Evolutionary conservation across 169 alveolate species (phyloP).

Genomic region (Eimeria falciformis): DNA sequence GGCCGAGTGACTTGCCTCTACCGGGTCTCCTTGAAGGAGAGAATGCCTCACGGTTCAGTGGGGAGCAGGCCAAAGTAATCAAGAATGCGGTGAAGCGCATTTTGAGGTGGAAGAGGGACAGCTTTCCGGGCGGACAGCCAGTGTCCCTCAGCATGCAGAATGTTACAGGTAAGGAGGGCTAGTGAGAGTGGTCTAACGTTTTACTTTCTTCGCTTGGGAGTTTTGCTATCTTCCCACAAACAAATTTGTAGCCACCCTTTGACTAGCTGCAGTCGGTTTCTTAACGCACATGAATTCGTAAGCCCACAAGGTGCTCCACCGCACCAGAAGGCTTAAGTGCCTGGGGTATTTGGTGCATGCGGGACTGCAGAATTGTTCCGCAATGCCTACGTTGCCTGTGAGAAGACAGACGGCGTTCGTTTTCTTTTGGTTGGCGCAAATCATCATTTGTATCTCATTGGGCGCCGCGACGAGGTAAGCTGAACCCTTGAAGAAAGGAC

Average conservation of each 20-base stretch:
- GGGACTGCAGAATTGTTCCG: conserved; percentile 76
- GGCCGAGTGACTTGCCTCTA: not conserved
- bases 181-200: not conserved
- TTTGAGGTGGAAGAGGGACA: conserved; percentile 89
- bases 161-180: conserved; percentile 52
- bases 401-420: conserved; percentile 93
- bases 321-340: too few species aligned
- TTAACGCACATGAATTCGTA: too few species aligned
- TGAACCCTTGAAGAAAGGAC: not conserved
- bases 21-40: conserved; percentile 56
- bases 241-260: not conserved
- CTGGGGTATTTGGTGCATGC: too few species aligned
- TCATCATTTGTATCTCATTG: conserved; percentile 89
- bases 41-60: not conserved
- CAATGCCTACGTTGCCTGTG: conserved; percentile 92
- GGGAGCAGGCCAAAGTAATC: conserved; percentile 20
- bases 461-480: conserved; percentile 87
- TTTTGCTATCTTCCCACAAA: not conserved
- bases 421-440: conserved; percentile 80
- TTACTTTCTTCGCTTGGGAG: conserved; percentile 59
- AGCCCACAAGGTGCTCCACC: too few species aligned
- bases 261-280: too few species aligned
- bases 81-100: conserved; percentile 70
- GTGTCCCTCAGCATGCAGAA: conserved; percentile 88
- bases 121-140: conserved; percentile 94